Base-by-base conservation (phyloP, 371 early-diverging fungal genomes). In the Mucor piriformis region DNA sequence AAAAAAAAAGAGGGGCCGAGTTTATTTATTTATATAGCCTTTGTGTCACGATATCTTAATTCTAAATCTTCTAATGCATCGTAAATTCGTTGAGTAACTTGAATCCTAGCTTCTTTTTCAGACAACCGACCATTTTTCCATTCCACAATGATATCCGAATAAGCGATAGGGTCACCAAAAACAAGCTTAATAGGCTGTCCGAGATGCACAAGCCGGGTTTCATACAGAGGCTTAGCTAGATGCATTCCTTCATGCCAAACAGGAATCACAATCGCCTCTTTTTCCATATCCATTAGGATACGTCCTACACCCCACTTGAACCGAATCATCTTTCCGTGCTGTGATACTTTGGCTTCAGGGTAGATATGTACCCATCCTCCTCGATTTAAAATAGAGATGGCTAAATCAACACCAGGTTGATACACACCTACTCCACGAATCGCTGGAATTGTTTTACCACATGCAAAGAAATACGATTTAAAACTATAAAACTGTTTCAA, bases 261-360 rank as follows among this genome's bases (percentile, higher is more conserved):
- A 12, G 92, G 92, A 7, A 92, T 61, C 15, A 92, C 85, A 8
- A 91, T 67, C 0, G 92, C 87, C 55, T 74, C 77, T 50, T 56
- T 57, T 20, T 83, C 79, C 8, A 83, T 64, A 53, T 95, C 95
- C 91, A 92, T 90, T 15, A 93, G 61, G 49, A 95, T 72, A 32
- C 94, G 83, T 7, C 89, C 91, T 6, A 95, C 81, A 6, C 95
- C 95, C 95, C 95, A 95, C 61, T 90, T 89, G 69, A 93, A 92
- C 24, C 88, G 86, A 57, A 91, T 70, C 69, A 92, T 69, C 24
- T 76, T 64, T 2, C 66, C 69, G 1, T 69, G 90, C 64, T 92
- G 94, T 64, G 90, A 87, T 48, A 93, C 86, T 58, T 79, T 83
- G 11, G 85, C 91, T 60, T 95, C 95, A 3, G 95, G 92, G 60